Base-by-base conservation (phyloP, 345 rosid species). In the Gossypium bickii region DNA sequence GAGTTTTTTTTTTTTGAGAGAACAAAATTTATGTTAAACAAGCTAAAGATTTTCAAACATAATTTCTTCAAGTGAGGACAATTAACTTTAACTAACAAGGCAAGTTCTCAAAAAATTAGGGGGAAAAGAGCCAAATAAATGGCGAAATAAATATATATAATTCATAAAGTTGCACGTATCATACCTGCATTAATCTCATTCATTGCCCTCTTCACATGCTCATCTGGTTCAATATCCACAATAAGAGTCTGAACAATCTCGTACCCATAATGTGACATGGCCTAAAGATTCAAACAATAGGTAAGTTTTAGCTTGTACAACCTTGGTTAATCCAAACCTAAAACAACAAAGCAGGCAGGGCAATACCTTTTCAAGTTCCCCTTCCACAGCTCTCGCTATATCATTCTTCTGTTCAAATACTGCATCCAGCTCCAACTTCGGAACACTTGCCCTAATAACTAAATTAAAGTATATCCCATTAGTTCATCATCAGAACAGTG, bases 161-260 rank as follows among this genome's bases (percentile, higher is more conserved):
- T 24, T 34, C 43, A 41, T 22, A 15, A 72, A 18, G 20, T 62
- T 85, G n/a, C 10, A n/a, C 6, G 24, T 48, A 11, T 27, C 44
- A 10, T 66, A 88, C 92, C 92, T 1, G 92, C 95, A 82, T 89
- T 90, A 68, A 90, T 89, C 84, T 89, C 91, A 77, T 90, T 90
- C 93, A 90, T 90, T 55, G 95, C 93, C 45, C 89, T 78, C 89
- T 90, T 89, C 45, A 90, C 93, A 15, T 83, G 91, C 38, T 81
- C 93, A 81, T 88, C 91, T 62, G 95, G 95, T 83, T 90, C 92
- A 1, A 88, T 85, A 74, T 89, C 94, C 63, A 90, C 92, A 17
- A 90, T 90, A 13, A 90, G 89, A 55, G 95, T 89, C 83, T 90
- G 93, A 72, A 90, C 94, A 29, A 90, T 90, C 91, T 90, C 89